phyloP scores from a whole-genome alignment of 208 protist genomes.

The Paratrypanosoma confusum region DNA sequence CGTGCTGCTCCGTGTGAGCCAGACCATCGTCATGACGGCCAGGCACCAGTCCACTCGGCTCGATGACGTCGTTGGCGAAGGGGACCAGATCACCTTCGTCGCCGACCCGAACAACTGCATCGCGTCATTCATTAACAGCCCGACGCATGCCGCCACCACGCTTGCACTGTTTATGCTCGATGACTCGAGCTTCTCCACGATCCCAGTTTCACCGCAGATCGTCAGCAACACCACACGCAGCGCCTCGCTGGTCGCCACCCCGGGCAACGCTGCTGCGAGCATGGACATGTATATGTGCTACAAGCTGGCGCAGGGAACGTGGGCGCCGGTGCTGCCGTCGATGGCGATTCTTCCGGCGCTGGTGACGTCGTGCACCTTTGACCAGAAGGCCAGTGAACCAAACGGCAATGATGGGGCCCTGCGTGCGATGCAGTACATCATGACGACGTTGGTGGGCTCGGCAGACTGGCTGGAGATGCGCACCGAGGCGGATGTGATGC shows the following conservation, averaged over 20 bases:
- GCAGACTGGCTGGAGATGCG: background rate
- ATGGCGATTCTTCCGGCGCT: constrained; percentile 28
- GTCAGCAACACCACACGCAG: constrained; percentile 20
- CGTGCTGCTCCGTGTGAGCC: constrained; percentile 42
- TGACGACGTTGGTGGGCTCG: constrained; percentile 28
- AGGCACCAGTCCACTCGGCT: constrained; percentile 26
- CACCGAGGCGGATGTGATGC: constrained; percentile 18
- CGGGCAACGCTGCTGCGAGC: constrained; percentile 4
- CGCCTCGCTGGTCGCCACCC: constrained; percentile 27
- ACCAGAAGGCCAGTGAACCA: constrained; percentile 10
- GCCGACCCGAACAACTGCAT: constrained; percentile 39
- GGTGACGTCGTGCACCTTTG: constrained; percentile 21
- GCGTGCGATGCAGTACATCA: constrained; percentile 78
- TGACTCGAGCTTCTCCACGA: constrained; percentile 55
- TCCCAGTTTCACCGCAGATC: constrained; percentile 32
- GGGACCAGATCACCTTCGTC: constrained; percentile 61
- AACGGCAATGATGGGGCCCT: constrained; percentile 17
- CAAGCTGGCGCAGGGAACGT: constrained; percentile 51
- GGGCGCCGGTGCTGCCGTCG: constrained; percentile 51
- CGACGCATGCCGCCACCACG: constrained; percentile 15
- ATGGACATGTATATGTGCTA: constrained; percentile 68
- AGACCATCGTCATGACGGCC: constrained; percentile 61
- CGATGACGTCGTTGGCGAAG: constrained; percentile 46
- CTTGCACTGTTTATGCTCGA: constrained; percentile 38
- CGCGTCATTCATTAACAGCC: constrained; percentile 47